Evolutionary conservation across 352 stramenopile species (phyloP).

Genomic region (Globisporangium parvum): DNA sequence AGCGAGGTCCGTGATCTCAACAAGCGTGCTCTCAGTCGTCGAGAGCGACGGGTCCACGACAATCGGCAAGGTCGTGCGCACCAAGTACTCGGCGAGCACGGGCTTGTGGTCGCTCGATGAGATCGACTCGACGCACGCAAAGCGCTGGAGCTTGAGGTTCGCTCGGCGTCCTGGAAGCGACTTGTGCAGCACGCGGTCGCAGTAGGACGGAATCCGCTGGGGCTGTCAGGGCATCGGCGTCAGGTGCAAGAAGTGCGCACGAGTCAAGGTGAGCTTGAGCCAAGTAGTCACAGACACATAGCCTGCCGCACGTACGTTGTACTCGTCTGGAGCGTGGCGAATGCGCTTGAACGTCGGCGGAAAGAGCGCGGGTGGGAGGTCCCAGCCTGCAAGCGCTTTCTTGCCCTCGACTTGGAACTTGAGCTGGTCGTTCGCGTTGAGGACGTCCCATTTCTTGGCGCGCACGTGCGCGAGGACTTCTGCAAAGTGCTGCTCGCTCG

Average conservation of each 20-base stretch:
- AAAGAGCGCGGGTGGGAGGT: conserved; percentile 56
- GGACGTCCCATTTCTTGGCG: conserved; percentile 48
- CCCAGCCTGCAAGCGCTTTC: conserved; percentile 57
- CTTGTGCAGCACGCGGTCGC: conserved; percentile 78
- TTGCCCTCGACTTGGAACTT: conserved; percentile 49
- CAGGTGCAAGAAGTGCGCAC: neutral
- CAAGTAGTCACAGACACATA: neutral
- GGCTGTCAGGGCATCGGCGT: conserved; percentile 18
- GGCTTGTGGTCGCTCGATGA: conserved; percentile 85
- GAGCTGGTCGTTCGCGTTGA: conserved; percentile 81
- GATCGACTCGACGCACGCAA: conserved; percentile 58
- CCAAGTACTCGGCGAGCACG: conserved; percentile 49
- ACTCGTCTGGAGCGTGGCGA: conserved; percentile 35
- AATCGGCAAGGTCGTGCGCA: conserved; percentile 28
- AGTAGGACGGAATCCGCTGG: conserved; percentile 79
- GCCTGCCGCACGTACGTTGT: conserved; percentile 23
- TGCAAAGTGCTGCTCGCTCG: conserved; percentile 60
- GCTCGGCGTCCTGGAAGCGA: conserved; percentile 51
- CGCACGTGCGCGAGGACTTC: conserved; percentile 55
- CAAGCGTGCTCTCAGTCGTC: conserved; percentile 28
- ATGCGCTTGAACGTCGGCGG: conserved; percentile 83
- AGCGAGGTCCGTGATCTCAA: conserved; percentile 55
- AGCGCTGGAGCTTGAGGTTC: conserved; percentile 51
- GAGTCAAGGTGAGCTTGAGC: neutral
- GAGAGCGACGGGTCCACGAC: conserved; percentile 14